Evolutionary conservation across 208 protist genomes (phyloP).

Genomic region (Herpetomonas tarakana): DNA sequence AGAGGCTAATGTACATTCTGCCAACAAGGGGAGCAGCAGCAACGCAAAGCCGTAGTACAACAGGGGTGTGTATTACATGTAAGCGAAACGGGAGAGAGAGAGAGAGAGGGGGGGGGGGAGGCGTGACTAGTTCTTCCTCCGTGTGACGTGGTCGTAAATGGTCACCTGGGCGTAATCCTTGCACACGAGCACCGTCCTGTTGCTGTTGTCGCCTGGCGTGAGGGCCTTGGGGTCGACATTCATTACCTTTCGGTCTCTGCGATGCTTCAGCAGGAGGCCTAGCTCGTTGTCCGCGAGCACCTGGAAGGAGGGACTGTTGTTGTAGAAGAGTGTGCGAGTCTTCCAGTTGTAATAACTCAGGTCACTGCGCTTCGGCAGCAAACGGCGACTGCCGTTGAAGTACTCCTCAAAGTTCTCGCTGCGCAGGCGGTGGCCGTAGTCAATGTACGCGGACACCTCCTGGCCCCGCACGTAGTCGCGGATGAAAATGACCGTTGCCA

Average conservation of each 20-base stretch:
- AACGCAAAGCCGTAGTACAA: no score
- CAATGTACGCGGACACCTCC: conserved; percentile 98
- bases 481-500: conserved; percentile 97
- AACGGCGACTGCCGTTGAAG: conserved; percentile 82
- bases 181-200: conserved; percentile 88
- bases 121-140: conserved; percentile 91
- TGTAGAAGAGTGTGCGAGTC: conserved; percentile 94
- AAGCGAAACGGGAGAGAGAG: no score
- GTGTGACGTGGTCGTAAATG: conserved; percentile 91
- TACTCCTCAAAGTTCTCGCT: conserved; percentile 95
- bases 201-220: conserved; percentile 93
- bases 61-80: no score
- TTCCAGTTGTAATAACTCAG: conserved; percentile 99
- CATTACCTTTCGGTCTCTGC: conserved; percentile 97
- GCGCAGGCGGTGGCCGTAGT: conserved; percentile 95
- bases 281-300: conserved; percentile 95
- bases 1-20: no score
- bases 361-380: conserved; percentile 95
- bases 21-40: no score
- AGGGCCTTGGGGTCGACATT: conserved; percentile 94
- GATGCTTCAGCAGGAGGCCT: conserved; percentile 98
- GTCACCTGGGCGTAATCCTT: conserved; percentile 96
- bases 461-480: conserved; percentile 95
- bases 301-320: conserved; percentile 95
- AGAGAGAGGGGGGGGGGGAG: no score